phyloP scores from a whole-genome alignment of 2,329 filamentous ascomycete genomes.

The Aureobasidium musti region DNA sequence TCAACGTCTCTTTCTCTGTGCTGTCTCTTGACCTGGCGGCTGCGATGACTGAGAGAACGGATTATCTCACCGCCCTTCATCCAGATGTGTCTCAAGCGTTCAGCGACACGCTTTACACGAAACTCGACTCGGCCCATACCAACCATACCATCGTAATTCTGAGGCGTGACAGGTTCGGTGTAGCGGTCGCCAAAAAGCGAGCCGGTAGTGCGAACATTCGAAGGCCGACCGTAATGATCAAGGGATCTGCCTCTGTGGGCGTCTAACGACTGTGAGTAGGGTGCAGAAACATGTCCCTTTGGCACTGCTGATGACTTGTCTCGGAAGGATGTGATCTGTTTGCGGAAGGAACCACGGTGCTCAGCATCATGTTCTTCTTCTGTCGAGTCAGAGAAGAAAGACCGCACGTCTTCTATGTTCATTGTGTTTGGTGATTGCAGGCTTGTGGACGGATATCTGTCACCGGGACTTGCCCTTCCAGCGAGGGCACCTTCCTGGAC shows the following conservation, averaged over 20 bases:
- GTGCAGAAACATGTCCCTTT: conserved; percentile 26
- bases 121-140: conserved; percentile 47
- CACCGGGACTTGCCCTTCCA: conserved; percentile 40
- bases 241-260: conserved; percentile 34
- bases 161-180: conserved; percentile 18
- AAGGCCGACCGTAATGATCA: conserved; percentile 39
- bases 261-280: conserved; percentile 33
- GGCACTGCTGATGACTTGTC: conserved; percentile 34
- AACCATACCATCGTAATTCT: conserved; percentile 38
- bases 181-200: conserved; percentile 22
- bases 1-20: conserved; percentile 28
- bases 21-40: conserved; percentile 7
- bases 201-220: background rate
- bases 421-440: conserved; percentile 47
- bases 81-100: conserved; percentile 43
- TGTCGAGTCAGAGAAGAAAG: conserved; percentile 49
- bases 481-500: conserved; percentile 21
- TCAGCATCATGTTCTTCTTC: conserved; percentile 36
- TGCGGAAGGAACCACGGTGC: conserved; percentile 39
- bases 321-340: conserved; percentile 41
- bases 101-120: conserved; percentile 44
- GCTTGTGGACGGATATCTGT: conserved; percentile 53
- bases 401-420: conserved; percentile 46
- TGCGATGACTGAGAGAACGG: conserved; percentile 30
- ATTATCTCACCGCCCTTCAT: conserved; percentile 42